Evolutionary conservation across 176 grass and related monocot species (phyloP).

Genomic region (Raddia distichophylla): DNA sequence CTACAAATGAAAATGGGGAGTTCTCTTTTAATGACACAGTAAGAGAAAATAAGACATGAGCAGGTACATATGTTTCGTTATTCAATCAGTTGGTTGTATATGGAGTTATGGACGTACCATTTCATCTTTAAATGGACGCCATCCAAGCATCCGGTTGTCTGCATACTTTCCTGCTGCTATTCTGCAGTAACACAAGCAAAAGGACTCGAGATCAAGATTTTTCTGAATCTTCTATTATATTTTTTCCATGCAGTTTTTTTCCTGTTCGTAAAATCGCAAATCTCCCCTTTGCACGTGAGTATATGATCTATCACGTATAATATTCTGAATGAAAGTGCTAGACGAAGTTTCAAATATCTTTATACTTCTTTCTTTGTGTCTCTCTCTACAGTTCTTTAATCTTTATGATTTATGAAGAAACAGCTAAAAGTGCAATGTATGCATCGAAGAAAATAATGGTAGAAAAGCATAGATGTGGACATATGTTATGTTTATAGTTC

Average conservation of each 20-base stretch:
- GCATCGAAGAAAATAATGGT: not conserved
- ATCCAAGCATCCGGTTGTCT: slow-evolving; percentile 89
- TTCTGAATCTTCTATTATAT: slow-evolving; percentile 3
- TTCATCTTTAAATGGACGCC: slow-evolving; percentile 79
- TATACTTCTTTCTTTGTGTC: not conserved
- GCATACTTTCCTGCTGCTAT: slow-evolving; percentile 79
- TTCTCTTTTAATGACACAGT: slow-evolving; percentile 24
- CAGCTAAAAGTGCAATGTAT: not conserved
- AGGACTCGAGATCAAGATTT: not conserved
- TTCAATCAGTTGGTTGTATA: slow-evolving; percentile 31
- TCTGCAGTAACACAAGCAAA: slow-evolving; percentile 48
- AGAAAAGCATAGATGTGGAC: not conserved
- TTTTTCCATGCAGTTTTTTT: not conserved
- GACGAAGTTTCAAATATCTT: not conserved
- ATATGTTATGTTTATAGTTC: slow-evolving; percentile 12
- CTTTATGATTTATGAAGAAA: not conserved
- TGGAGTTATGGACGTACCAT: slow-evolving; percentile 54
- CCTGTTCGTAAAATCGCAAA: not conserved
- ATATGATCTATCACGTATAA: not conserved
- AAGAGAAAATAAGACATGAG: not conserved
- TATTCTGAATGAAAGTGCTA: not conserved
- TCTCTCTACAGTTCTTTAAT: not conserved
- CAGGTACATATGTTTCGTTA: not conserved
- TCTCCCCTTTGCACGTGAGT: not conserved
- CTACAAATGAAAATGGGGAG: slow-evolving; percentile 46